Base-by-base conservation (phyloP, 306 rosid species). In the Rosa rugosa region DNA sequence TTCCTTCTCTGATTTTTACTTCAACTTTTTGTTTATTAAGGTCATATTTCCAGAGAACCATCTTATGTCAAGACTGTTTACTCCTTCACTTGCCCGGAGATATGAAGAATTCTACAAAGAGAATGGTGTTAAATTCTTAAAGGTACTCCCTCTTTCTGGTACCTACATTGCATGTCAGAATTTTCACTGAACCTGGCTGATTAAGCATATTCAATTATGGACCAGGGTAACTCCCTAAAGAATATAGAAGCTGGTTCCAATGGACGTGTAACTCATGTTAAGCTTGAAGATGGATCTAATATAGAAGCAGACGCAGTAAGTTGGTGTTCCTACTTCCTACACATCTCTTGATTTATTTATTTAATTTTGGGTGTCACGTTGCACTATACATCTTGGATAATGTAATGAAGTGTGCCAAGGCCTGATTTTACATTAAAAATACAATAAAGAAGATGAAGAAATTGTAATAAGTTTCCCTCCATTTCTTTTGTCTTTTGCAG, bases 281-380 rank as follows among this genome's bases (percentile, higher is more conserved):
- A 87, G 86, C 99, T 95, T 53, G 90, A 84, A 45, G 99, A 92
- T 84, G 97, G 97, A 50, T 89, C 97, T 56, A 81, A 53, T 63
- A 80, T 92, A 76, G 98, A 92, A 84, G 98, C 98, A 73, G 98
- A 95, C 81, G 86, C 92, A 17, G 97, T 94, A 84, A 80, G 72
- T 62, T 27, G 78, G 59, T 73, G 38, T 41, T 69, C 16, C 20
- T 10, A 5, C 67, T 11, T 62, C 18, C 60, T 22, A 3, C 69
- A 34, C 64, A 40, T 51, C 23, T 22, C 59, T 51, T 63, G 54
- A 44, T 31, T 40, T 40, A 12, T 73, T 64, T 64, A 16, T 31
- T 12, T 63, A 63, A 27, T 6, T 12, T 64, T 34, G 22, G 42
- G 40, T 7, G 67, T 82, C 53, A 42, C 70, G 78, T 71, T 80